Conservation (phyloP, 2,329 filamentous ascomycete genomes). For the Alternaria tenuissima region DNA sequence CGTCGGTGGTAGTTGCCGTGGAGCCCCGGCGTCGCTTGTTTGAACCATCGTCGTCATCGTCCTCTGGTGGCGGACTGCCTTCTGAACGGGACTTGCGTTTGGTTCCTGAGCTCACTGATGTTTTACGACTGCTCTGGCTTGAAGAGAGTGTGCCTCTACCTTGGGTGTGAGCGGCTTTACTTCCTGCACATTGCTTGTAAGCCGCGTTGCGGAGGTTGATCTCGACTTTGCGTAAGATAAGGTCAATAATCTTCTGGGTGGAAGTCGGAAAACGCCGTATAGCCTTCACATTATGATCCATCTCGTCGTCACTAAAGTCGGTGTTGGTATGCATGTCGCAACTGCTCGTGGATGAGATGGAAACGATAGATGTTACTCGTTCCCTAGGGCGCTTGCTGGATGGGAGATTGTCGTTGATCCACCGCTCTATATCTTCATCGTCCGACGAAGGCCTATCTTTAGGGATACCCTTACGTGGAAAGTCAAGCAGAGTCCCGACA, state of each 20-base stretch:
- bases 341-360: slow-evolving; percentile 39
- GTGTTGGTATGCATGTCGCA: slow-evolving; percentile 42
- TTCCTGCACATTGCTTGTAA: slow-evolving; percentile 33
- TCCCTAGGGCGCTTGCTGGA: slow-evolving; percentile 30
- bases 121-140: slow-evolving; percentile 22
- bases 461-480: background rate
- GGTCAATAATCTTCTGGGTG: slow-evolving; percentile 34
- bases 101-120: slow-evolving; percentile 23
- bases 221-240: slow-evolving; percentile 42
- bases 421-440: slow-evolving; percentile 33
- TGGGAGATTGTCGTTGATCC: slow-evolving; percentile 38
- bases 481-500: background rate
- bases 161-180: slow-evolving; percentile 15
- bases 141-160: background rate
- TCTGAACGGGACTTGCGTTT: slow-evolving; percentile 38
- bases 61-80: slow-evolving; percentile 28
- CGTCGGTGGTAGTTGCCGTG: slow-evolving; percentile 31
- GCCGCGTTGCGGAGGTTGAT: slow-evolving; percentile 35
- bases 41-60: slow-evolving; percentile 33
- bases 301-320: slow-evolving; percentile 37
- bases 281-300: slow-evolving; percentile 8
- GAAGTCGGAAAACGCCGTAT: slow-evolving; percentile 23
- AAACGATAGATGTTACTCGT: slow-evolving; percentile 36
- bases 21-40: slow-evolving; percentile 40
- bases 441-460: slow-evolving; percentile 5